Base-by-base conservation (phyloP, 2,329 filamentous ascomycete genomes). In the Polytolypa hystricis region DNA sequence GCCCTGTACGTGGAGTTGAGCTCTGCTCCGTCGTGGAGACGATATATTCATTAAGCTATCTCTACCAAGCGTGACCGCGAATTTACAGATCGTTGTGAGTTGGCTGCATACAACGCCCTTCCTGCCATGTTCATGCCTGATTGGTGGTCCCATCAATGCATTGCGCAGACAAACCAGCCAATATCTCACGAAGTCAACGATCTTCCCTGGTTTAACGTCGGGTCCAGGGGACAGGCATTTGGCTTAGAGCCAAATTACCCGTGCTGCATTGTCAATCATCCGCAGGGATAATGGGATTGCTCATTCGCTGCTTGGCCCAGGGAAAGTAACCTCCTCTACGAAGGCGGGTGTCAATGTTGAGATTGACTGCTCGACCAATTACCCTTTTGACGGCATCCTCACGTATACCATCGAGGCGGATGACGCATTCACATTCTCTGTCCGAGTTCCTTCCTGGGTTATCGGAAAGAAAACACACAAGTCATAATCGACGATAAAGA, bases 201-300 rank as follows among this genome's bases (percentile, higher is more conserved):
- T 28, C 57, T 55, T 5, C 67, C 64, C 0, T 74, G 71, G 49
- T 72, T 56, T 37, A 71, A 71, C 37, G 64, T 67, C 16, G 62
- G 66, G 33, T 53, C 49, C 4, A 49, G 51, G 18, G 63, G 63
- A 2, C 61, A 67, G 26, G 67, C 65, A 0, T 74, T 68, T 46
- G 70, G 69, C 1, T 53, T 73, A 10, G 69, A 72, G 38, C 67
- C 67, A 2, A 61, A 70, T 21, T 73, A 57, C 39, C 59, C 59
- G 1, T 76, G 71, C 52, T 76, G 72, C 45, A 73, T 71, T 1
- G 72, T 76, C 40, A 76, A 76, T 39, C 69, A 74, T 43, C 66
- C 64, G 1, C 70, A 74, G 45, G 73, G 67, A 6, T 72, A 54
- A 57, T n/a, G 66, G 66, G 2, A 45, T 75, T 10, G 66, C 61